Evolutionary conservation across 2,329 filamentous ascomycete genomes (phyloP).

Genomic region (Sporothrix pseudoabietina): DNA sequence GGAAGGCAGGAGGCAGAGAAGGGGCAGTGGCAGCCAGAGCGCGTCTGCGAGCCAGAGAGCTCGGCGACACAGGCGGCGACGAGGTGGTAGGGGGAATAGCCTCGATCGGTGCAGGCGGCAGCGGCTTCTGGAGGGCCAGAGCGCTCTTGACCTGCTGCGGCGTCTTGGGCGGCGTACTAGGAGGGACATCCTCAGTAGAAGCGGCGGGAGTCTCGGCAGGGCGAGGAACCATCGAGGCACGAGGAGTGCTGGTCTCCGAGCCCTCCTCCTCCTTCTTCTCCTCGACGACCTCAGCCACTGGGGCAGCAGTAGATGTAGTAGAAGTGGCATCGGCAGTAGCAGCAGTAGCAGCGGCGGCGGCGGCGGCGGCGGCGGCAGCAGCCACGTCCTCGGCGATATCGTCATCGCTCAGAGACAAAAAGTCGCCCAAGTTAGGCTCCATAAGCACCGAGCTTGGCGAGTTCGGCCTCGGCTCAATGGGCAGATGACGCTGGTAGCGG

Average conservation of each 20-base stretch:
- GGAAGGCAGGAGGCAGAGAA: constrained; percentile 39
- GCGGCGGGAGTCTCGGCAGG: not conserved
- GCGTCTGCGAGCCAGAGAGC: not conserved
- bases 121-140: constrained; percentile 22
- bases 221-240: constrained; percentile 46
- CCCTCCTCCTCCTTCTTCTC: constrained; percentile 3
- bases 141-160: not conserved
- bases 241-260: not conserved
- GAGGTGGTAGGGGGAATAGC: not conserved
- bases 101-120: constrained; percentile 22
- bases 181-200: not conserved
- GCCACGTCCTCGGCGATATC: constrained; percentile 55
- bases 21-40: constrained; percentile 33
- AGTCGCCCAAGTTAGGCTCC: constrained; percentile 58
- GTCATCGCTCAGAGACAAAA: constrained; percentile 58
- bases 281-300: not conserved
- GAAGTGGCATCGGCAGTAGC: not conserved
- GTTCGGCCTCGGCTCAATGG: constrained; percentile 32
- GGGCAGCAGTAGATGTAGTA: not conserved
- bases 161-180: not conserved
- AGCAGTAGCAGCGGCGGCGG: not conserved
- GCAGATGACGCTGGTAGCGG: constrained; percentile 31
- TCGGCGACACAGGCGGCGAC: constrained; percentile 20
- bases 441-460: constrained; percentile 46
- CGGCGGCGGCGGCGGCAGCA: not conserved